phyloP scores from a whole-genome alignment of 1,284 basidiomycete genomes.

The Abortiporus biennis region DNA sequence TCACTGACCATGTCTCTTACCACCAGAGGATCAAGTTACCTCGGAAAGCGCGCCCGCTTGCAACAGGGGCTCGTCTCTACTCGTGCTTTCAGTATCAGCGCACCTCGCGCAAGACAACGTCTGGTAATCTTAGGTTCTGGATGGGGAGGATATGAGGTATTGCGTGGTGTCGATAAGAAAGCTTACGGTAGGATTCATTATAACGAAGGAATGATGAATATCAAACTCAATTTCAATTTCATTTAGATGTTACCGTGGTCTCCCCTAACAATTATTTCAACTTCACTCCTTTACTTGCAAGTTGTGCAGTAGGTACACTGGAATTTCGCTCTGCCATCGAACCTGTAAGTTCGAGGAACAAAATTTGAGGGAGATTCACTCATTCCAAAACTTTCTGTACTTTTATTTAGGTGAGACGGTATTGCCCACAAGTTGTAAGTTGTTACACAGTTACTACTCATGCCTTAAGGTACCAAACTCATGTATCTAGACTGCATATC shows the following conservation, averaged over 20 bases:
- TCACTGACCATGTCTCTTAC: too few species aligned
- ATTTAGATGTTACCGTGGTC: conserved; percentile 60
- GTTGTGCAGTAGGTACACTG: conserved; percentile 77
- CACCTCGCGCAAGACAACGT: conserved; percentile 39
- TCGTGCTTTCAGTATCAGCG: conserved; percentile 20
- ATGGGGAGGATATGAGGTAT: conserved; percentile 79
- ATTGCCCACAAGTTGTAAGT: conserved; percentile 50
- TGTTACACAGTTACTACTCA: too few species aligned
- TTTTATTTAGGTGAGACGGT: conserved; percentile 40
- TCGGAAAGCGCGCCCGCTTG: too few species aligned
- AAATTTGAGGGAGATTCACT: conserved; percentile 7
- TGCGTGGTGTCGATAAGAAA: conserved; percentile 60
- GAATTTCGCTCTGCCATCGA: conserved; percentile 80
- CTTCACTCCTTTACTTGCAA: conserved; percentile 76
- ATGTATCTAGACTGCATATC: conserved; percentile 45
- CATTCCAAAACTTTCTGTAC: conserved; percentile 8
- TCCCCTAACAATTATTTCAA: conserved; percentile 80
- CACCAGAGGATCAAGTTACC: too few species aligned
- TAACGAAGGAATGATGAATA: background rate
- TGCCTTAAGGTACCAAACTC: background rate
- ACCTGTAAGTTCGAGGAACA: conserved; percentile 47
- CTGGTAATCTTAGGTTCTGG: conserved; percentile 82
- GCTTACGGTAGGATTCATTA: conserved; percentile 42
- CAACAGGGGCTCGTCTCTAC: conserved; percentile 2
- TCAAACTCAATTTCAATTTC: conserved; percentile 3